Evolutionary conservation across 1,139 yeast genomes (phyloP).

Genomic region (Hansenula sp.): DNA sequence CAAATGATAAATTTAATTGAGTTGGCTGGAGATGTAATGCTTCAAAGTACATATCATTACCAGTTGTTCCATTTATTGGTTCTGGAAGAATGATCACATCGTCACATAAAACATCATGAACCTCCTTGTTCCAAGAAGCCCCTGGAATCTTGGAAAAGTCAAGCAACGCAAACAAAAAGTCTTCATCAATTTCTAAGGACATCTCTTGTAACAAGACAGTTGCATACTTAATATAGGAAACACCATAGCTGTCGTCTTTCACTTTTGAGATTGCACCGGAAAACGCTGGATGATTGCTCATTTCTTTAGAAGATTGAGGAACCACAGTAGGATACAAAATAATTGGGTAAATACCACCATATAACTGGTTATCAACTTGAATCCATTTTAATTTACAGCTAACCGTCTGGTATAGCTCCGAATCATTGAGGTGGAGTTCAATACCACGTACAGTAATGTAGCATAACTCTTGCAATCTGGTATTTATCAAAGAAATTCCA

Average conservation of each 20-base stretch:
- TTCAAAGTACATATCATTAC: constrained; percentile 84
- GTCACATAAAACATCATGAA: constrained; percentile 49
- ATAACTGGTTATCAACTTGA: constrained; percentile 88
- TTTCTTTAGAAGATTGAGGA: constrained; percentile 79
- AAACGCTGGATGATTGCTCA: constrained; percentile 86
- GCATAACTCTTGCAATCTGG: constrained; percentile 69
- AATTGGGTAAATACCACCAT: constrained; percentile 86
- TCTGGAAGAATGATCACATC: constrained; percentile 62
- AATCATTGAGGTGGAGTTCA: constrained; percentile 77
- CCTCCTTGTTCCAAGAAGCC: constrained; percentile 56
- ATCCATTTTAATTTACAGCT: constrained; percentile 88
- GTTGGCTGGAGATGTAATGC: constrained; percentile 90
- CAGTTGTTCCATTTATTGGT: constrained; percentile 55
- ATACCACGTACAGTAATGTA: constrained; percentile 78
- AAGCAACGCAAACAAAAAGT: constrained; percentile 75
- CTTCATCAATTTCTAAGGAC: constrained; percentile 91
- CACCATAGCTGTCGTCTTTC: constrained; percentile 89
- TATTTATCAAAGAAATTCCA: constrained; percentile 80
- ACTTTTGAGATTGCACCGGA: constrained; percentile 81
- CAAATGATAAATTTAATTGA: constrained; percentile 84
- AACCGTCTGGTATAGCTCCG: constrained; percentile 77
- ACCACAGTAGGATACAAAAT: constrained; percentile 88
- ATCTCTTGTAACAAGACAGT: constrained; percentile 85
- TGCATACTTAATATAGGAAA: constrained; percentile 84
- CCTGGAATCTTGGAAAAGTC: constrained; percentile 76